Percentiles rank a stretch among this genome's conserved stretches.
phyloP scores from a whole-genome alignment of 139 green algal species.

The Coelastrella sp. region DNA sequence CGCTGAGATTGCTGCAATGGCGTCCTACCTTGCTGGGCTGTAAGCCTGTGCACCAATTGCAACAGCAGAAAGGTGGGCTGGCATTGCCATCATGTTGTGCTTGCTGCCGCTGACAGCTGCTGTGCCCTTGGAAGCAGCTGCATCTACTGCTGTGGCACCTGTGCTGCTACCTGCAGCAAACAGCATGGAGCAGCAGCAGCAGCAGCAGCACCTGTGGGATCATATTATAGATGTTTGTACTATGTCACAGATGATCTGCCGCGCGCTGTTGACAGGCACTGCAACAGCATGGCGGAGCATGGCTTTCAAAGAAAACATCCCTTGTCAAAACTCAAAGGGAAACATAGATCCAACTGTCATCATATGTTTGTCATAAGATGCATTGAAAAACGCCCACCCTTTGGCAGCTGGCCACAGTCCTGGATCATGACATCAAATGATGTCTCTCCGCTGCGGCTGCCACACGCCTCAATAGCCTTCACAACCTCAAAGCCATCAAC shows the following conservation, averaged over 20 bases:
- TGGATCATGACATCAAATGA: conserved; percentile 73
- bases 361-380: no score
- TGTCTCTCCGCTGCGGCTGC: conserved; percentile 78
- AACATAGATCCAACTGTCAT: neutral
- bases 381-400: conserved; percentile 41
- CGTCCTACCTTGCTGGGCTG: neutral
- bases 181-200: neutral
- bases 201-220: neutral
- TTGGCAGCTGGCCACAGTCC: conserved; percentile 69
- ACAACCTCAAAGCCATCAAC: conserved; percentile 82
- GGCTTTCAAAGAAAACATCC: no score
- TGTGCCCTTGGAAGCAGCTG: neutral
- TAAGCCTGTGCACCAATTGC: neutral
- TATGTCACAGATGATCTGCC: neutral
- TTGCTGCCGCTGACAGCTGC: conserved; percentile 21
- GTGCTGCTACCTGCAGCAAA: neutral
- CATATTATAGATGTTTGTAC: neutral
- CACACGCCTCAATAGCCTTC: conserved; percentile 87
- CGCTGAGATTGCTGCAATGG: neutral
- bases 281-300: no score
- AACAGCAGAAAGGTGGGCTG: neutral
- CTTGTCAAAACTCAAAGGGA: no score
- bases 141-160: neutral
- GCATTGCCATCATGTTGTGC: conserved; percentile 29
- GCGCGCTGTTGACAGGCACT: neutral